Base-by-base conservation (phyloP, 306 rosid genomes). In the Casuarina equisetifolia region DNA sequence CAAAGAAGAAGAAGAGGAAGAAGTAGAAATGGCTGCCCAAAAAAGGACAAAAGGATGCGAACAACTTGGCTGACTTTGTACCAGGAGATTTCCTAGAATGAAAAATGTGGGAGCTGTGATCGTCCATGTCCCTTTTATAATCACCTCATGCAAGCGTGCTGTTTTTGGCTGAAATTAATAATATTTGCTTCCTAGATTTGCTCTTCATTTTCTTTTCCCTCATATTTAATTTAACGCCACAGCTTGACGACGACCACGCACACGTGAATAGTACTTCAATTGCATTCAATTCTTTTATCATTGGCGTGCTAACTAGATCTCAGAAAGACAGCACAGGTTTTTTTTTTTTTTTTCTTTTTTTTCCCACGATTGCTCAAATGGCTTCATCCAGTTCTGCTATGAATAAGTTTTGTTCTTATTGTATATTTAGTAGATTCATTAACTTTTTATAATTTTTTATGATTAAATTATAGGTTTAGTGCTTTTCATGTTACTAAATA, bases 151-250 rank as follows among this genome's bases (percentile, higher is more conserved):
- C 48, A 77, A 82, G 68, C 55, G 48, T 52, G 15, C 48, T 15
- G 53, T 39, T 38, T 20, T 58, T 25, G 32, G 2, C 38, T 20
- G 11, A 66, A 72, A 20, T 32, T 43, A 16, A 57, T 16, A 66
- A 20, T 3, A 36, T 69, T 38, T 9, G 9, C 80, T 75, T 78
- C 44, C 36, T 11, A 77, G 76, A 67, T 59, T 73, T 67, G 43
- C n/a, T 73, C 68, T 74, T 4, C 75, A 54, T 64, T 54, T 67
- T 64, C 68, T 64, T 25, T 6, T 0, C 64, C 16, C 69, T 62
- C 12, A n/a, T 12, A 36, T 62, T 11, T 62, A 62, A 8, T 62
- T 62, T 62, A 11, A 61, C 12, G 9, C 8, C 68, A 25, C 32
- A 17, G 39, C 38, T 72, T 48, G 35, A 25, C 4, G 50, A 72